Conservation (phyloP, 2,329 filamentous ascomycete species). For the Botryotinia convoluta region DNA sequence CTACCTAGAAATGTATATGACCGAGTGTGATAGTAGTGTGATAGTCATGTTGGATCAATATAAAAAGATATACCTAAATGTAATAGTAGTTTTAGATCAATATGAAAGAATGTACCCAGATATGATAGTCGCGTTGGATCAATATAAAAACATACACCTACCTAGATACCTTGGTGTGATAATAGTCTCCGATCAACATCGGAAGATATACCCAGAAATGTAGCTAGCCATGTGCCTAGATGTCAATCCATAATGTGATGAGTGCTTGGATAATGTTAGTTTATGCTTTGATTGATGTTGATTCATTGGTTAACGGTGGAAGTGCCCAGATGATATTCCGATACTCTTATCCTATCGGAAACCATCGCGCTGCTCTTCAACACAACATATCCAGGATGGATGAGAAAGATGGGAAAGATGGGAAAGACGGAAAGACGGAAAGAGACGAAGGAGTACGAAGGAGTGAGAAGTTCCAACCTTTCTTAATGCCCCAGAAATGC, state of each 20-base stretch:
- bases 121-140: background rate
- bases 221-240: background rate
- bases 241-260: background rate
- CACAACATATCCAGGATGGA: background rate
- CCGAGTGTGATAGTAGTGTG: background rate
- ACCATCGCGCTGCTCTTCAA: background rate
- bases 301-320: background rate
- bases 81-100: background rate
- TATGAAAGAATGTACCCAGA: background rate
- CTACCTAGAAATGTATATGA: background rate
- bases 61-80: background rate
- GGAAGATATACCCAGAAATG: background rate
- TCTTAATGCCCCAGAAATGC: background rate
- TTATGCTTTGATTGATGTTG: background rate
- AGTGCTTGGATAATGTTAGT: background rate
- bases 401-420: background rate
- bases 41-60: background rate
- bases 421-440: background rate
- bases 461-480: background rate
- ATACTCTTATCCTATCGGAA: slow-evolving; percentile 2
- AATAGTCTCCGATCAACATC: background rate
- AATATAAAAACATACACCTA: background rate
- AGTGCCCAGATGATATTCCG: background rate
- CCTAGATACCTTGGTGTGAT: background rate
- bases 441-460: background rate